Percentiles rank a stretch among this genome's conserved stretches.
These are phyloP conservation scores for Lagenidium sp. DNA, from an alignment of 352 stramenopile genomes.

Conservation along the genomic window DNA sequence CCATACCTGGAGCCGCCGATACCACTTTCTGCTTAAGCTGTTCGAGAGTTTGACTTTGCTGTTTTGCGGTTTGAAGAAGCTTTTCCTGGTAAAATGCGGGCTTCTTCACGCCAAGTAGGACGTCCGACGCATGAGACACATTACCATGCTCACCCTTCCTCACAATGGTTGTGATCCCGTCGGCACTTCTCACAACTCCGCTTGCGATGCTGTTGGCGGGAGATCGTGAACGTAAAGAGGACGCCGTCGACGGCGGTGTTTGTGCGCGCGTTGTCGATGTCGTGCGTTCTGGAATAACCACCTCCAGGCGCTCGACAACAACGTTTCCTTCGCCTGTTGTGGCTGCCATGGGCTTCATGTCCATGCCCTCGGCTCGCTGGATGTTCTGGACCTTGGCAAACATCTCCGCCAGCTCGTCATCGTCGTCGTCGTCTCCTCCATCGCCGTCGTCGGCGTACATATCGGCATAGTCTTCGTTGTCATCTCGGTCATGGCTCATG, in stretches of 20 bases:
- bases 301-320: conserved; percentile 4
- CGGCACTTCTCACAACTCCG: conserved; percentile 21
- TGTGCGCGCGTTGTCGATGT: conserved; percentile 5
- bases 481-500: conserved; percentile 1
- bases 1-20: conserved; percentile 29
- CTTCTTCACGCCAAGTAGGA: conserved; percentile 47
- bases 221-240: conserved; percentile 5
- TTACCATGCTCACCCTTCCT: too few species aligned
- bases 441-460: conserved; percentile 13
- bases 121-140: conserved; percentile 18
- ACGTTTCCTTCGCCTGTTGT: too few species aligned
- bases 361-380: conserved; percentile 29
- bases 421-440: conserved; percentile 31
- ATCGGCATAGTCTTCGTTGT: conserved; percentile 24
- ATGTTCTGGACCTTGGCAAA: conserved; percentile 68
- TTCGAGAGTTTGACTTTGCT: conserved; percentile 28
- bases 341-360: conserved; percentile 6
- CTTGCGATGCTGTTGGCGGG: conserved; percentile 1
- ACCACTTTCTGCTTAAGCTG: conserved; percentile 42
- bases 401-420: conserved; percentile 57
- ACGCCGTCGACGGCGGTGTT: conserved; percentile 1
- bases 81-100: conserved; percentile 45
- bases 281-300: conserved; percentile 2
- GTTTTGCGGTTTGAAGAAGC: conserved; percentile 34
- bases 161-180: conserved; percentile 59